Base-by-base conservation (phyloP, 2,329 filamentous ascomycete genomes). In the Plectosphaerella sp. region DNA sequence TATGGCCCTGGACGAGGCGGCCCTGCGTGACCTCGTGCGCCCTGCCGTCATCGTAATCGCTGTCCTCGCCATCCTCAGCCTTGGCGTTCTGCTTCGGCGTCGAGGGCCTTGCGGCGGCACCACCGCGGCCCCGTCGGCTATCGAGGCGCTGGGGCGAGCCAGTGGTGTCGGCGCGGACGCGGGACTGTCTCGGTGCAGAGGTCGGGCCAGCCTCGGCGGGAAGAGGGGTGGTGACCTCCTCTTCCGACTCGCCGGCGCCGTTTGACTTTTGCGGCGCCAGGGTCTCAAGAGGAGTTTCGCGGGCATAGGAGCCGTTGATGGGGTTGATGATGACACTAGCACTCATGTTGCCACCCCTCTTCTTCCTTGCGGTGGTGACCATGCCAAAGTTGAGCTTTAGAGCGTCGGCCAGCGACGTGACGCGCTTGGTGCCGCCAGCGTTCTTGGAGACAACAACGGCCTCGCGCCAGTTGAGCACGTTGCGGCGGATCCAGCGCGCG, bases 371-470 rank as follows among this genome's bases (percentile, higher is more conserved):
- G 7, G 91, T 95, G 3, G 90, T 95, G 51, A 99, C 91, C 65
- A 99, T 91, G 59, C 94, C 94, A 61, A 99, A 99, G 75, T 95
- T 97, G 61, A 99, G 82, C 78, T 97, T 97, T 61, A 99, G 73
- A 3, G 91, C 91, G 73, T 99, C 94, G 55, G 94, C 94, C 51
- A 99, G 77, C 25, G 93, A 97, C 14, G 94, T 99, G 39, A 97
- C 94, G 59, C 94, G 84, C 76, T 99, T 99, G 47, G 94, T 97
- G 53, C 94, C 94, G 52, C 94, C 94, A 2, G 94, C 89, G 65
- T 99, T 99, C 76, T 99, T 99, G 66, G 93, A 97, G 20, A 99
- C 94, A 15, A 97, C 92, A 7, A 99, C 94, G 10, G 91, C 91
- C 60, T 97, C 87, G 56, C 79, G 84, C 94, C 94, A 99, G 58